These are phyloP conservation scores for Tolypocladium ovalisporum DNA, from an alignment of 2,329 filamentous ascomycete species.

Conservation along the genomic window DNA sequence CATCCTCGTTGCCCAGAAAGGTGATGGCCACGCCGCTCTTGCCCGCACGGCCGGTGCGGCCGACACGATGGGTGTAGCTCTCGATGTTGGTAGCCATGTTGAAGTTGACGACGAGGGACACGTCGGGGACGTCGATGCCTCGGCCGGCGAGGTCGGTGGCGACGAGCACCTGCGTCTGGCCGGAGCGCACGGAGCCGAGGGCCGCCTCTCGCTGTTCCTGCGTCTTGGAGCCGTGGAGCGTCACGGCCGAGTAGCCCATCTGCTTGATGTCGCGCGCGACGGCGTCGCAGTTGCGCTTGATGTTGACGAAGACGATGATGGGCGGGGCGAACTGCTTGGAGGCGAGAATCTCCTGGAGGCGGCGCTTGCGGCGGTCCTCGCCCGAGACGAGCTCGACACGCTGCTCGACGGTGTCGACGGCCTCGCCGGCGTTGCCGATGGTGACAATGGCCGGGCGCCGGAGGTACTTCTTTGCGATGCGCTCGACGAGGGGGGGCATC, in stretches of 20 bases:
- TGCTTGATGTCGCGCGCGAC: constrained; percentile 89
- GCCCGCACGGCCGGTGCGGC: constrained; percentile 91
- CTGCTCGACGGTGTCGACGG: constrained; percentile 95
- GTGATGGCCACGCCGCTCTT: constrained; percentile 96
- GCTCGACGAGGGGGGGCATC: constrained; percentile 86
- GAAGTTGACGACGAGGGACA: constrained; percentile 93
- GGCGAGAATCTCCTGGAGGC: constrained; percentile 78
- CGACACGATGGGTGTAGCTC: constrained; percentile 91
- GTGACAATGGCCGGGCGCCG: constrained; percentile 87
- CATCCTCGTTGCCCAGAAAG: constrained; percentile 84
- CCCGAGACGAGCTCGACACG: constrained; percentile 83
- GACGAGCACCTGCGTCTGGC: constrained; percentile 76
- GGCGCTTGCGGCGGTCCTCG: constrained; percentile 94
- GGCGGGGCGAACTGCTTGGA: constrained; percentile 74
- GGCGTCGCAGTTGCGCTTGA: constrained; percentile 96
- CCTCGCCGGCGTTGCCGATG: constrained; percentile 89
- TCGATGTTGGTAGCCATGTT: constrained; percentile 95
- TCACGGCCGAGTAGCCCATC: constrained; percentile 84
- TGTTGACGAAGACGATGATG: constrained; percentile 99
- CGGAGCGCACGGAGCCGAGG: constrained; percentile 70
- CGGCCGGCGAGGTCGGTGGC: constrained; percentile 91
- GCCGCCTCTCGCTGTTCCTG: constrained; percentile 97
- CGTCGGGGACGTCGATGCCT: constrained; percentile 95
- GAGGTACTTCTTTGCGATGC: constrained; percentile 94
- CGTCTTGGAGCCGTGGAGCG: constrained; percentile 89